Base-by-base conservation (phyloP, 306 rosid species). In the Casuarina equisetifolia region DNA sequence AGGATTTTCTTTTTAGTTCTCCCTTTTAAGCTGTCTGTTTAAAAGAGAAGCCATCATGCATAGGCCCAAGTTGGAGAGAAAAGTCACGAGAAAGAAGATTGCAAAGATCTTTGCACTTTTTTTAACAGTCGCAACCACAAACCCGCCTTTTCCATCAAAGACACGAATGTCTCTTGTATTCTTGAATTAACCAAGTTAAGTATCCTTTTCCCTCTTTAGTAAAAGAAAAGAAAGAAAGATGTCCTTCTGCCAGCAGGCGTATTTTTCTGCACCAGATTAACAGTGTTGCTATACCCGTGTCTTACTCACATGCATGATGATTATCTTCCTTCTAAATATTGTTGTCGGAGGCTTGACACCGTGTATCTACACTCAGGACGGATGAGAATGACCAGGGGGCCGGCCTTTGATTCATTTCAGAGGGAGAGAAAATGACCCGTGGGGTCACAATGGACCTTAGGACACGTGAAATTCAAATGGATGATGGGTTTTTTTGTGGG, bases 31-130 rank as follows among this genome's bases (percentile, higher is more conserved):
- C 82, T 80, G 76, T 80, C 83, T 75, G 84, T 91, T 87, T 82
- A 76, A 59, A 72, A 75, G 82, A 75, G 88, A 78, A 87, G 82
- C 80, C 91, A 86, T 81, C 87, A 85, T 85, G 80, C 49, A 88
- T 75, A 75, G 70, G 85, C 88, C 88, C 87, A 90, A 92, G 91
- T 86, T 88, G 96, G 88, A 79, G 73, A 66, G 84, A 86, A 84
- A 94, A 89, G 90, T 85, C 84, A 80, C 86, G 81, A 69, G 86
- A 83, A 89, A 85, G 84, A 76, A 90, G 97, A 94, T 92, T 85
- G 86, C 75, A 74, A 79, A 86, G 88, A 92, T 90, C 97, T 87
- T 90, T 46, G 85, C 79, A 90, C 97, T 88, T 89, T 94, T 90
- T 71, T 80, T 45, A 85, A 92, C 87, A 94, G 97, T 92, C 82